phyloP scores from a whole-genome alignment of 306 rosid species.

The Luffa aegyptiaca region DNA sequence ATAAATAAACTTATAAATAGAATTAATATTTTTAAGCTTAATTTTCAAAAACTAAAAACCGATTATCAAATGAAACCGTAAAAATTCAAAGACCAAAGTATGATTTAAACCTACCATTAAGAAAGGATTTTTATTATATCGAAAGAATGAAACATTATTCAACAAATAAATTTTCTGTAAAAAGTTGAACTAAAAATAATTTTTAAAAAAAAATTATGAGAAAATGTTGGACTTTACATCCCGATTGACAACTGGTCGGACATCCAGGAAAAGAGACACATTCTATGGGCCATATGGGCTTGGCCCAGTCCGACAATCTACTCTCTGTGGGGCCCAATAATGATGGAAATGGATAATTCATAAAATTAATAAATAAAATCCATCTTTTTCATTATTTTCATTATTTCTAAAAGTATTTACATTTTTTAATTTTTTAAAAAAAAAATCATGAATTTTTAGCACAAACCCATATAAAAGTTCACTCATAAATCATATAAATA shows the following conservation, averaged over 20 bases:
- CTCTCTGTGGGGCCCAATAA: not conserved
- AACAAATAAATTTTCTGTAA: not conserved
- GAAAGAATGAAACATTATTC: not conserved
- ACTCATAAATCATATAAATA: not conserved
- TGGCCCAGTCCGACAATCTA: conserved; percentile 5
- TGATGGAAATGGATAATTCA: not conserved
- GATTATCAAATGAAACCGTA: too few species aligned
- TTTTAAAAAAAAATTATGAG: not conserved
- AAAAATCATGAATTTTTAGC: not conserved
- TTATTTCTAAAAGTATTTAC: not conserved
- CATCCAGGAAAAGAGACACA: not conserved
- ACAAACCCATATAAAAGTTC: not conserved
- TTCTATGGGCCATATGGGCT: conserved; percentile 7
- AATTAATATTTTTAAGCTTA: too few species aligned
- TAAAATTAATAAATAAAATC: not conserved
- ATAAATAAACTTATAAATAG: too few species aligned
- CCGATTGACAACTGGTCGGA: not conserved
- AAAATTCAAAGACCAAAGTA: not conserved
- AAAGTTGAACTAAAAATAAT: too few species aligned
- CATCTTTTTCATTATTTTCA: not conserved
- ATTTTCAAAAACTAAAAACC: too few species aligned
- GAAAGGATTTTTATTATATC: not conserved
- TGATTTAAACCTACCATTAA: not conserved
- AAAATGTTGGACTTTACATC: not conserved
- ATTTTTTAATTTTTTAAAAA: not conserved